A percentile compares a stretch with the other conserved stretches of the same genome.
Evolutionary conservation across 139 green algal species (phyloP).

Genomic region (Micromonas commoda): DNA sequence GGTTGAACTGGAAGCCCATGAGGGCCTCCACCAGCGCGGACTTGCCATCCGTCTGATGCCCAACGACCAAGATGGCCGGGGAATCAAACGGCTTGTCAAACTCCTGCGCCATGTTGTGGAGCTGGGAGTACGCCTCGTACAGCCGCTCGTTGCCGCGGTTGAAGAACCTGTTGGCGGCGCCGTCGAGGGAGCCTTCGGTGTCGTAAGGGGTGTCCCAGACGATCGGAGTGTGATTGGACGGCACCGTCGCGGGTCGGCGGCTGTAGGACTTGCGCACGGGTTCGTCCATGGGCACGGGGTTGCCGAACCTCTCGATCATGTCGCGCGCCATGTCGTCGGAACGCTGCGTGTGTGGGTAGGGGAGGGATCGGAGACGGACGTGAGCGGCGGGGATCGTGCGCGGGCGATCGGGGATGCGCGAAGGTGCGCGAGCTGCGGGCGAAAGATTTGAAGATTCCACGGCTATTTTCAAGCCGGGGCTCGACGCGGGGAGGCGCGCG

Average conservation of each 20-base stretch:
- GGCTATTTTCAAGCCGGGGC: background rate
- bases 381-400: too few relatives aligned
- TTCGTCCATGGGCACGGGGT: background rate
- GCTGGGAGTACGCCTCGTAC: constrained; percentile 89
- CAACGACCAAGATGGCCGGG: constrained; percentile 89
- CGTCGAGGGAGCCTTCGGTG: background rate
- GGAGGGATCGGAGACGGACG: too few relatives aligned
- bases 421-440: too few relatives aligned
- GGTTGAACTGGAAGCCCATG: constrained; percentile 98
- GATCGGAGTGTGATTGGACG: background rate
- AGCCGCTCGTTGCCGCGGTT: constrained; percentile 70
- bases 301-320: background rate
- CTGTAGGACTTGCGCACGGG: background rate
- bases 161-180: constrained; percentile 24
- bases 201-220: background rate
- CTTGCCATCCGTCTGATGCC: constrained; percentile 95
- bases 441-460: background rate
- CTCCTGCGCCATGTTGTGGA: constrained; percentile 80
- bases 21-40: constrained; percentile 86
- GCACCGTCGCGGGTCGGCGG: too few relatives aligned
- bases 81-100: constrained; percentile 94
- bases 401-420: too few relatives aligned
- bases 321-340: background rate
- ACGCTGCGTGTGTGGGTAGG: too few relatives aligned
- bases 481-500: background rate